These are phyloP conservation scores for Botryosphaeria dothidea DNA, from an alignment of 2,329 filamentous ascomycete genomes.

Conservation along the genomic window DNA sequence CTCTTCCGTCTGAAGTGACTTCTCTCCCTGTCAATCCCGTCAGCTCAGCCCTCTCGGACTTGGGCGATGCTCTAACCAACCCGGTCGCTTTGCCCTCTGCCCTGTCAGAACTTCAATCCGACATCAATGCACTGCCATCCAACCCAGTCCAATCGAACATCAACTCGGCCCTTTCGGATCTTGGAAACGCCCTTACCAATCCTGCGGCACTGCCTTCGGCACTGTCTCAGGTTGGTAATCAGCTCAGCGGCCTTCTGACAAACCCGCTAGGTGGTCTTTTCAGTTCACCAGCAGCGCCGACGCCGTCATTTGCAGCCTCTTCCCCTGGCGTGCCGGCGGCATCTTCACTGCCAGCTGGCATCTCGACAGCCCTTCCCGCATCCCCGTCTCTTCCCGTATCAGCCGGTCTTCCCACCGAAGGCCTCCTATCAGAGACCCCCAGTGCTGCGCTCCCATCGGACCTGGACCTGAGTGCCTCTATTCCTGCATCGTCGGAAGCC, in stretches of 20 bases:
- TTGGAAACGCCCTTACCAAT: background rate
- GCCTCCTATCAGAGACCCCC: background rate
- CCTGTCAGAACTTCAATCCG: background rate
- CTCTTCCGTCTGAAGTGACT: background rate
- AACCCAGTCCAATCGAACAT: background rate
- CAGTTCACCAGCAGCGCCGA: background rate
- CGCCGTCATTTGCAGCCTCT: background rate
- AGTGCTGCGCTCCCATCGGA: background rate
- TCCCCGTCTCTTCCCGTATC: background rate
- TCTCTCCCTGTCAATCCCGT: background rate
- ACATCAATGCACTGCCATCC: background rate
- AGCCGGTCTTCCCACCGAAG: background rate
- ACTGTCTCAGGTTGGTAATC: background rate
- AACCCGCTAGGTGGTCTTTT: background rate
- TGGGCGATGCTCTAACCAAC: background rate
- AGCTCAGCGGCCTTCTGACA: background rate
- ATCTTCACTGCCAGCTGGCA: background rate
- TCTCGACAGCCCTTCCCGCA: background rate
- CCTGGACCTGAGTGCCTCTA: background rate
- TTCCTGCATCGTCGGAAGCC: background rate
- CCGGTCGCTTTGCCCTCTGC: background rate
- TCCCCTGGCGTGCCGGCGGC: background rate
- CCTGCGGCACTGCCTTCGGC: background rate
- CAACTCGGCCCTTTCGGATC: background rate
- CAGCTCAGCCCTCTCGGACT: background rate